A percentile compares a stretch with the other conserved stretches of the same genome.
phyloP scores from a whole-genome alignment of 2,329 filamentous ascomycete genomes.

The Microdochium paspali region DNA sequence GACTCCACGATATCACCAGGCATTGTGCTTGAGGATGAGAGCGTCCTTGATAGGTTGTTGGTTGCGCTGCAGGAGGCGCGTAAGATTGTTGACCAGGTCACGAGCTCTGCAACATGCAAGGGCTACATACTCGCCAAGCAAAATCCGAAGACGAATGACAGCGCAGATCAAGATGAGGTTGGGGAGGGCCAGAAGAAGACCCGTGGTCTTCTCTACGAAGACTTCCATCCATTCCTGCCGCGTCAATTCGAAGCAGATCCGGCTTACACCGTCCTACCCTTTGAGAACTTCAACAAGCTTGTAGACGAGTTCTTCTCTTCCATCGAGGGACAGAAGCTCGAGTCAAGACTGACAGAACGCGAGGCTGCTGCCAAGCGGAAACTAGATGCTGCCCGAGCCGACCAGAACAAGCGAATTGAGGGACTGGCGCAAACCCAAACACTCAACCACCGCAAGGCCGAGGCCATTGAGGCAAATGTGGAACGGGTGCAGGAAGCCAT shows the following conservation, averaged over 20 bases:
- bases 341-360: conserved; percentile 72
- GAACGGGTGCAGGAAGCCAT: conserved; percentile 89
- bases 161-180: conserved; percentile 16
- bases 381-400: conserved; percentile 71
- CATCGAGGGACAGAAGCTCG: conserved; percentile 84
- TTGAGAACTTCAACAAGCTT: conserved; percentile 81
- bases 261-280: conserved; percentile 59
- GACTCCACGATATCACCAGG: conserved; percentile 59
- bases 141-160: conserved; percentile 19
- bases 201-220: conserved; percentile 66
- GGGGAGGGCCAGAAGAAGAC: conserved; percentile 26
- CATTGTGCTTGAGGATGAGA: conserved; percentile 59
- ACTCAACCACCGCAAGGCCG: conserved; percentile 78
- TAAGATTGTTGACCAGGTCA: conserved; percentile 59
- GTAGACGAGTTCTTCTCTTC: conserved; percentile 98
- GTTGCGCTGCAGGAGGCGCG: conserved; percentile 61
- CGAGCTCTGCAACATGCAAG: conserved; percentile 52
- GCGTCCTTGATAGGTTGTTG: conserved; percentile 57
- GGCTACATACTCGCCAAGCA: conserved; percentile 85
- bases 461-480: conserved; percentile 81
- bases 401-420: conserved; percentile 78
- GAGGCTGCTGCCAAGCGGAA: conserved; percentile 77
- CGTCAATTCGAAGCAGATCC: conserved; percentile 65
- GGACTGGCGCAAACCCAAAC: conserved; percentile 74
- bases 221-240: conserved; percentile 90